These are phyloP conservation scores for Schizopora paradoxa DNA, from an alignment of 1,284 basidiomycete species.

Conservation along the genomic window DNA sequence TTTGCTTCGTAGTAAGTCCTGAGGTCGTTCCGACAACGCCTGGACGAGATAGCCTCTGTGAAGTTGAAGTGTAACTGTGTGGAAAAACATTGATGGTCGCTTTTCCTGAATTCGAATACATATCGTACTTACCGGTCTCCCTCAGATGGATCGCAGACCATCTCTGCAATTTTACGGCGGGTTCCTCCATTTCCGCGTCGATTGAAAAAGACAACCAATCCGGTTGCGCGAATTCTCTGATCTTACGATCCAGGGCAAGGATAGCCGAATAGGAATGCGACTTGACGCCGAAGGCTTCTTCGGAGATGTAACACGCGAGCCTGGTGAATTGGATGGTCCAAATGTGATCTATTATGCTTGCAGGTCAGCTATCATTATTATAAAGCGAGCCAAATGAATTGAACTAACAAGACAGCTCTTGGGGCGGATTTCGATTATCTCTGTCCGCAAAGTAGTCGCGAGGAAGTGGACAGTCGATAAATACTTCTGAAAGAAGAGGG, in stretches of 20 bases:
- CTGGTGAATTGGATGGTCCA: constrained; percentile 52
- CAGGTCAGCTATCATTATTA: neutral
- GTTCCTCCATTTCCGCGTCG: constrained; percentile 19
- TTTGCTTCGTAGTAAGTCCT: constrained; percentile 52
- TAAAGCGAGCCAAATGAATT: neutral
- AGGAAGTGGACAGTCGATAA: constrained; percentile 52
- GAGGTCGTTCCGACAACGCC: constrained; percentile 53
- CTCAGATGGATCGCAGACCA: constrained; percentile 47
- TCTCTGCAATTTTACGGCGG: constrained; percentile 35
- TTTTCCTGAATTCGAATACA: neutral
- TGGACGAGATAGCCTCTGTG: constrained; percentile 65
- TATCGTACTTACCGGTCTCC: constrained; percentile 47
- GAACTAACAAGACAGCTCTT: too few species aligned
- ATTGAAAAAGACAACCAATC: constrained; percentile 37
- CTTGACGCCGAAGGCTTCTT: constrained; percentile 49
- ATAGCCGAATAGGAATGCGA: constrained; percentile 43
- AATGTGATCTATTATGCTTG: constrained; percentile 37
- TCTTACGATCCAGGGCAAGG: constrained; percentile 43
- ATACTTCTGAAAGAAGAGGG: constrained; percentile 47
- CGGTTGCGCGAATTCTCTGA: constrained; percentile 52
- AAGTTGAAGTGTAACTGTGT: constrained; percentile 55
- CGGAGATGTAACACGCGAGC: constrained; percentile 47
- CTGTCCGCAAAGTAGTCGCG: constrained; percentile 33
- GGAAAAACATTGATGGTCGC: neutral
- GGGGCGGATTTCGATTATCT: too few species aligned